Evolutionary conservation across 176 grass and related monocot genomes (phyloP).

Genomic region (Elymus sibiricus): DNA sequence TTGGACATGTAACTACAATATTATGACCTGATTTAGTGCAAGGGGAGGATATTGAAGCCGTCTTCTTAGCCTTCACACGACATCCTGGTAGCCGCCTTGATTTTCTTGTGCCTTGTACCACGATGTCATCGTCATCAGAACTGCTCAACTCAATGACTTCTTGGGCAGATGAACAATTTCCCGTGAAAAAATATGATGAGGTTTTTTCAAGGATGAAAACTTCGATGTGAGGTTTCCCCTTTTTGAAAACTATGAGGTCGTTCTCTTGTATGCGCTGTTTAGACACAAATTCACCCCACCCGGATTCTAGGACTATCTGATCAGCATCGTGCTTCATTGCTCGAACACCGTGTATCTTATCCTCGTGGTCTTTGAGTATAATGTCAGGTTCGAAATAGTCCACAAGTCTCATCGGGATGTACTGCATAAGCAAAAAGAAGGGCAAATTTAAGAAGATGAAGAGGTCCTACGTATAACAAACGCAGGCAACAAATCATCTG

Average conservation of each 20-base stretch:
- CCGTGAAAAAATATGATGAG: too few relatives aligned
- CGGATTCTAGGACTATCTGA: background rate
- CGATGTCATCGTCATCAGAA: background rate
- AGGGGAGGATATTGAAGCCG: background rate
- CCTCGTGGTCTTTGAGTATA: background rate
- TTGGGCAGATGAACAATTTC: too few relatives aligned
- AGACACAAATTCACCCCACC: background rate
- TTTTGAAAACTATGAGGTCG: background rate
- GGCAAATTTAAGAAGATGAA: background rate
- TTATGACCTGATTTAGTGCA: background rate
- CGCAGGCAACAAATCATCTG: background rate
- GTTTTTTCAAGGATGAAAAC: background rate
- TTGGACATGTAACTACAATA: background rate
- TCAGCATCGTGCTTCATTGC: background rate
- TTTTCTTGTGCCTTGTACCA: background rate
- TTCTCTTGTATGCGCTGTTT: background rate
- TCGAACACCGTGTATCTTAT: background rate
- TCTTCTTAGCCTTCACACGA: background rate
- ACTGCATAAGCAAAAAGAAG: background rate
- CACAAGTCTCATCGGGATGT: background rate
- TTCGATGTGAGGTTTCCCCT: background rate
- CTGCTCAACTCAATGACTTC: background rate
- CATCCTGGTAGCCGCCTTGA: background rate
- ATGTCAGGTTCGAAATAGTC: background rate
- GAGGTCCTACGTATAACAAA: background rate